phyloP scores from a whole-genome alignment of 2,329 filamentous ascomycete genomes.

The Cladorrhinum sp. region DNA sequence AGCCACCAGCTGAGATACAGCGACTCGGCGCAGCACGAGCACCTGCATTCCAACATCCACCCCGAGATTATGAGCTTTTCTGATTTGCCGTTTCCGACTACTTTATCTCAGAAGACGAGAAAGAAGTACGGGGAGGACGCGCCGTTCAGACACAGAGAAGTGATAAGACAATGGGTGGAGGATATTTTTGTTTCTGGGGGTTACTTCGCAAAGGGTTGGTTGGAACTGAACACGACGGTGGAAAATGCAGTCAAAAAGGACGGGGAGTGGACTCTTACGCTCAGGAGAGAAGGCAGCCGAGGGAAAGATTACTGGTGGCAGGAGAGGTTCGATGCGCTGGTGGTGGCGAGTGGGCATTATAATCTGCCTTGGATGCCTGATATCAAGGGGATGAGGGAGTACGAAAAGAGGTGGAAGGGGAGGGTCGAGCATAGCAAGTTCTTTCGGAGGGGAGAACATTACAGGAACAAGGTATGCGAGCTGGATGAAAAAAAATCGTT shows the following conservation, averaged over 20 bases:
- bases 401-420: constrained; percentile 34
- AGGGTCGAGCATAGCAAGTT: constrained; percentile 40
- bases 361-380: constrained; percentile 38
- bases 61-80: constrained; percentile 54
- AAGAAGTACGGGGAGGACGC: constrained; percentile 49
- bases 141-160: constrained; percentile 53
- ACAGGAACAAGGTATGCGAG: constrained; percentile 21
- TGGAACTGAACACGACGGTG: constrained; percentile 54
- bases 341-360: constrained; percentile 42
- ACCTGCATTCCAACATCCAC: constrained; percentile 59
- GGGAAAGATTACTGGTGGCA: constrained; percentile 40
- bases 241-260: constrained; percentile 48
- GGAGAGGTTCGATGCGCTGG: constrained; percentile 38
- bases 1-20: constrained; percentile 44
- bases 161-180: constrained; percentile 53
- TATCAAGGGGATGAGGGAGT: constrained; percentile 38
- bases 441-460: constrained; percentile 33
- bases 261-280: constrained; percentile 47
- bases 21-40: constrained; percentile 53
- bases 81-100: constrained; percentile 46
- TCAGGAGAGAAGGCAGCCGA: constrained; percentile 40
- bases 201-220: constrained; percentile 29
- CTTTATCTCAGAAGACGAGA: constrained; percentile 41
- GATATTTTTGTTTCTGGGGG: constrained; percentile 34
- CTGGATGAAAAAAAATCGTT: too few species aligned